Percentiles rank a stretch among this genome's conserved stretches.
Evolutionary conservation across 352 stramenopile species (phyloP).

Genomic region (Peronosclerospora sorghi): DNA sequence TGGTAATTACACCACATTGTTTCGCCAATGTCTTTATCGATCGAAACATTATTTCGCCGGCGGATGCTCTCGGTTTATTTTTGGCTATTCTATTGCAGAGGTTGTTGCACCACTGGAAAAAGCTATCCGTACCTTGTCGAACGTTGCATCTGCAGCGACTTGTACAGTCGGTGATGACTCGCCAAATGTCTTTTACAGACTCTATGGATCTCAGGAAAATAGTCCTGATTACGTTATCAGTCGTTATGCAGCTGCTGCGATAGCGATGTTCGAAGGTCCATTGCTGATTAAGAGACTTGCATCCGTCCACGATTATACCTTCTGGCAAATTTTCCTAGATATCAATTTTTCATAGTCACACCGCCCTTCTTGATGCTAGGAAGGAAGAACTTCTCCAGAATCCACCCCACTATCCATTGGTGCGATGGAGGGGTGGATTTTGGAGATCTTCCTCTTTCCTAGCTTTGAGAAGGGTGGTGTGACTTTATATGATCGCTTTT

Average conservation of each 20-base stretch:
- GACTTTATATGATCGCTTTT: background rate
- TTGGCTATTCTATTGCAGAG: background rate
- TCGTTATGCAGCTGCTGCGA: background rate
- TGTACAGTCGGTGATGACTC: background rate
- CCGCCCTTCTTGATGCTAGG: no score
- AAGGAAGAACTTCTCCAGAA: no score
- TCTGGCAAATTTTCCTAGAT: no score
- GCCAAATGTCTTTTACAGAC: background rate
- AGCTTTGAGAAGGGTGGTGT: slow-evolving; percentile 2
- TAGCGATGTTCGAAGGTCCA: slow-evolving; percentile 3
- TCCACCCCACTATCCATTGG: background rate
- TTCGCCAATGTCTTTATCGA: slow-evolving; percentile 1
- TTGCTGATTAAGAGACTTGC: slow-evolving; percentile 3
- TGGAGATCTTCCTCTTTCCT: slow-evolving; percentile 10
- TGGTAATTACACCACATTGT: background rate
- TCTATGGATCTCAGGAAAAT: background rate
- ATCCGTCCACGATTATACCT: no score
- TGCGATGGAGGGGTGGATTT: slow-evolving; percentile 7
- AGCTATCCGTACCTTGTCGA: slow-evolving; percentile 6
- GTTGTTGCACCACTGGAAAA: background rate
- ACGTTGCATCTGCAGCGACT: background rate
- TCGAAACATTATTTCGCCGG: slow-evolving; percentile 12
- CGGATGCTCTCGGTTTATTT: slow-evolving; percentile 11
- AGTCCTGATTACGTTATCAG: slow-evolving; percentile 2
- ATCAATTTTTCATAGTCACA: no score